Conservation (phyloP, 306 rosid genomes). For the Pterocarpus santalinus region DNA sequence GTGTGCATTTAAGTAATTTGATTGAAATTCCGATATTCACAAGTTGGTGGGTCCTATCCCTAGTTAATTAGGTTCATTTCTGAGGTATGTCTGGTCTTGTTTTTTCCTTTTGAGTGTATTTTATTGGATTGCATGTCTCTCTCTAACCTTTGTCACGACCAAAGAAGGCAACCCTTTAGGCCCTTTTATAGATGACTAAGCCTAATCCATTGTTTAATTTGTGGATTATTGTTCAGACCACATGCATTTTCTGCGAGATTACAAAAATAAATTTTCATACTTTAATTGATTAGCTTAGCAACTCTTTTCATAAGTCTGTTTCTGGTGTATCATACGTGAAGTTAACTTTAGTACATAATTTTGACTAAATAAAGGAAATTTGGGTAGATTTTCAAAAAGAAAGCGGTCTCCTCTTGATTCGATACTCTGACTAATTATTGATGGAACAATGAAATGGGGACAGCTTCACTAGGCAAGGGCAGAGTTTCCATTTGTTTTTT, state of each 20-base stretch:
- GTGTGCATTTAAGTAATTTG: constrained; percentile 44
- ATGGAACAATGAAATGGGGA: constrained; percentile 41
- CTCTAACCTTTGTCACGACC: not conserved
- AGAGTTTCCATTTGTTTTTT: not conserved
- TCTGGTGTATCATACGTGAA: constrained; percentile 30
- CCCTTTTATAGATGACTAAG: not conserved
- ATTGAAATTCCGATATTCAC: constrained; percentile 31
- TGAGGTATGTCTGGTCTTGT: constrained; percentile 27
- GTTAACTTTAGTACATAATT: constrained; percentile 39
- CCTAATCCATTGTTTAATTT: not conserved
- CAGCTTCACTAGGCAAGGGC: constrained; percentile 43
- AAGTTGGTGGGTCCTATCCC: constrained; percentile 10
- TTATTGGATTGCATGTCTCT: constrained; percentile 26
- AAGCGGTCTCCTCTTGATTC: constrained; percentile 36
- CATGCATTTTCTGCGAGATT: constrained; percentile 37
- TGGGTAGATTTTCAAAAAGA: constrained; percentile 34
- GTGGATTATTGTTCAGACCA: not conserved
- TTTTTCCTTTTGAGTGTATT: constrained; percentile 2
- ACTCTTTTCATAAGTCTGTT: constrained; percentile 38
- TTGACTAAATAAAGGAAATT: constrained; percentile 45
- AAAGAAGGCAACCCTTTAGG: not conserved
- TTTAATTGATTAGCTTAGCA: constrained; percentile 17
- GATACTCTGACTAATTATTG: constrained; percentile 32
- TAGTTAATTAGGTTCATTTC: constrained; percentile 5
- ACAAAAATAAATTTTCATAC: not conserved